A percentile compares a stretch with the other conserved stretches of the same genome.
Evolutionary conservation across 169 alveolate species (phyloP).

Genomic region (Plasmodium vivax): DNA sequence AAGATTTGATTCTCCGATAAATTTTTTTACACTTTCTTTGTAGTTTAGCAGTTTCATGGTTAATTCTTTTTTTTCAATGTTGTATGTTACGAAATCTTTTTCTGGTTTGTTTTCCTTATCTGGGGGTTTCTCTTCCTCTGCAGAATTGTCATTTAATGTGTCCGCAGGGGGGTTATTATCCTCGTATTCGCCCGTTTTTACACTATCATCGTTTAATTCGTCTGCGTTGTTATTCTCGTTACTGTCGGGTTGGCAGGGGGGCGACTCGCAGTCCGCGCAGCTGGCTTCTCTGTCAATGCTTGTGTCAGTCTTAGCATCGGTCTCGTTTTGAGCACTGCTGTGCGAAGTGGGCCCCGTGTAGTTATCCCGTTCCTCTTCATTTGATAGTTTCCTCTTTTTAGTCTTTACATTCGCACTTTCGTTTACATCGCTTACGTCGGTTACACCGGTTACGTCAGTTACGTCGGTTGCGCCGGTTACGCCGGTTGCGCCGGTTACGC

Average conservation of each 20-base stretch:
- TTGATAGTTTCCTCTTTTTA: conserved; percentile 12
- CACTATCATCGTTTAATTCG: background rate
- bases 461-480: background rate
- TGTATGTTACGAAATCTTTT: conserved; percentile 40
- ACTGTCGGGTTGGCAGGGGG: background rate
- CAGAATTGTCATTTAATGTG: background rate
- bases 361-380: background rate
- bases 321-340: background rate
- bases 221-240: background rate
- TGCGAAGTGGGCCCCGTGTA: background rate
- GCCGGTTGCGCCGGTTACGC: background rate
- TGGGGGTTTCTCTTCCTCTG: background rate
- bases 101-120: background rate
- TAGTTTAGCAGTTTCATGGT: conserved; percentile 70
- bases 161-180: background rate
- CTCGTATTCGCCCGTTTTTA: background rate
- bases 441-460: background rate
- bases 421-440: background rate
- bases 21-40: conserved; percentile 77
- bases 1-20: conserved; percentile 78
- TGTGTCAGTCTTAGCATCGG: background rate
- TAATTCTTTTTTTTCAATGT: conserved; percentile 55
- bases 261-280: background rate
- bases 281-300: background rate
- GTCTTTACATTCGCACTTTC: background rate